Evolutionary conservation across 2,329 filamentous ascomycete species (phyloP).

Genomic region (Monosporascus sp.): DNA sequence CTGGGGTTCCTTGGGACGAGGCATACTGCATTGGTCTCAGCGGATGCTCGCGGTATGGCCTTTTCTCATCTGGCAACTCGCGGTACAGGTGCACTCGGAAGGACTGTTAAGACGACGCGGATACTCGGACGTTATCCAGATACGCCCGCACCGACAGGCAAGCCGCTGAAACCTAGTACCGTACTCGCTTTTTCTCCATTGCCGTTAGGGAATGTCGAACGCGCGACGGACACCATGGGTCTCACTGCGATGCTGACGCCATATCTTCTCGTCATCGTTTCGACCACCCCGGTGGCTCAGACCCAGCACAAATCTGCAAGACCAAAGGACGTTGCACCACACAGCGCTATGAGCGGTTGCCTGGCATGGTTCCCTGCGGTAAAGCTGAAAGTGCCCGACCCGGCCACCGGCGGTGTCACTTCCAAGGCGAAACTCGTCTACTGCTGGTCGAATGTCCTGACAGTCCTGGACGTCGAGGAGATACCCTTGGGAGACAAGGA

Average conservation of each 20-base stretch:
- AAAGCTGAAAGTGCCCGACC: constrained; percentile 73
- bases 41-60: constrained; percentile 92
- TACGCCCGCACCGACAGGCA: constrained; percentile 54
- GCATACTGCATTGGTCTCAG: constrained; percentile 90
- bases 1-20: constrained; percentile 92
- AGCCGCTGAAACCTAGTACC: constrained; percentile 82
- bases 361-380: constrained; percentile 97
- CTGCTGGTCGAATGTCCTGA: constrained; percentile 98
- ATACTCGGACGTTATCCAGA: constrained; percentile 89
- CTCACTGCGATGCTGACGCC: constrained; percentile 93
- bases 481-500: constrained; percentile 62
- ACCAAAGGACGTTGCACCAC: constrained; percentile 84
- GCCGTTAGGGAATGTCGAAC: constrained; percentile 89
- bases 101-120: constrained; percentile 81
- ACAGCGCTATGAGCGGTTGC: constrained; percentile 89
- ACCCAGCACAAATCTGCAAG: constrained; percentile 92
- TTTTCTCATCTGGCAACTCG: constrained; percentile 94
- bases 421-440: constrained; percentile 89
- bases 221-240: constrained; percentile 79
- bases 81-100: constrained; percentile 78
- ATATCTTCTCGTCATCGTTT: constrained; percentile 93
- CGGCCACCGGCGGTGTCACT: constrained; percentile 59
- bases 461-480: constrained; percentile 82
- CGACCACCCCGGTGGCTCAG: constrained; percentile 90
- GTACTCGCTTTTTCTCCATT: constrained; percentile 87